Evolutionary conservation across 108 stramenopile species (phyloP).

Genomic region (Schizochytrium sp.): DNA sequence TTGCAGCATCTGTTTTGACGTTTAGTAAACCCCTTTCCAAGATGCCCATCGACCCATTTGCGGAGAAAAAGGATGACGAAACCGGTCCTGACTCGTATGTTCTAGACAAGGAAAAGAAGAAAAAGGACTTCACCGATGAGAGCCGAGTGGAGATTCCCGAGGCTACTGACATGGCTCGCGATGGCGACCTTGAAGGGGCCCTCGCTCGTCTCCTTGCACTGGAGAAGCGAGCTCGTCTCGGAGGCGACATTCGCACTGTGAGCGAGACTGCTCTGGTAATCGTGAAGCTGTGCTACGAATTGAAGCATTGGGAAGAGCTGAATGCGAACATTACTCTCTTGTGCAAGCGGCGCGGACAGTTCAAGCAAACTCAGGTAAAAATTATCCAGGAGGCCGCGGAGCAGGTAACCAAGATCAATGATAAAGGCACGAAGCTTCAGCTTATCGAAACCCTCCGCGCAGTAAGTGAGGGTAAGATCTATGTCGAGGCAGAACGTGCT

Average conservation of each 20-base stretch:
- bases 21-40: neutral
- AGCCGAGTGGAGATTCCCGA: constrained; percentile 41
- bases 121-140: constrained; percentile 57
- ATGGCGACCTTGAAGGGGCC: constrained; percentile 58
- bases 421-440: constrained; percentile 73
- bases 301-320: constrained; percentile 74
- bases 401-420: constrained; percentile 31
- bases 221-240: constrained; percentile 74
- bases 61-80: constrained; percentile 25
- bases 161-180: constrained; percentile 14
- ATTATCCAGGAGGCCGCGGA: constrained; percentile 52
- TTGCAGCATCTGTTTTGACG: too few species aligned
- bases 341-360: constrained; percentile 74
- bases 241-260: constrained; percentile 72
- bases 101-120: constrained; percentile 53
- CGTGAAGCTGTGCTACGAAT: constrained; percentile 68
- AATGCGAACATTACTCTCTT: constrained; percentile 73
- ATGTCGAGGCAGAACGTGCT: constrained; percentile 94
- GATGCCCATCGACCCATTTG: constrained; percentile 37
- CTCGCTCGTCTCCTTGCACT: constrained; percentile 44
- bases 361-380: constrained; percentile 30
- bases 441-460: constrained; percentile 89
- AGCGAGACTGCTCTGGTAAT: constrained; percentile 73
- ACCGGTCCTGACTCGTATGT: constrained; percentile 52
- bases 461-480: constrained; percentile 96